Base-by-base conservation (phyloP, 2,329 filamentous ascomycete species). In the Venturia pyrina region DNA sequence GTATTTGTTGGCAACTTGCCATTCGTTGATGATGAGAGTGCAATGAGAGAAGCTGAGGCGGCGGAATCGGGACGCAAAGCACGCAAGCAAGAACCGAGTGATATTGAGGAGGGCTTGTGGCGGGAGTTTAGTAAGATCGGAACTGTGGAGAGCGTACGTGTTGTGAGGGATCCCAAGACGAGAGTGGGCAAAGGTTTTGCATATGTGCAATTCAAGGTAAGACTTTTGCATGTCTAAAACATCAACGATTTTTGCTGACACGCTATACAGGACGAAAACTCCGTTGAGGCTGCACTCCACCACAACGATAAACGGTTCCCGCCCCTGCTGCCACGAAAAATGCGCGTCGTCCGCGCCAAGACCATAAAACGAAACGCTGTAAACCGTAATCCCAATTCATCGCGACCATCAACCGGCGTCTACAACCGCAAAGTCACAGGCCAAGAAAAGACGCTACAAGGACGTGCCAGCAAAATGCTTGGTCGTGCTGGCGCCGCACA, bases 1-100 rank as follows among this genome's bases (percentile, higher is more conserved):
- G 88, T 99, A 19, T 99, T 99, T 73, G 90, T 99, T 34, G 95
- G 95, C 60, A 99, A 99, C 73, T 83, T 99, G 1, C 92, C 91
- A 62, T 99, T 99, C 72, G 91, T 99, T 19, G 93, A 97, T 72
- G 91, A 97, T 70, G 93, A 97, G 78, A 89, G 85, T 48, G 82
- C 89, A 63, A 78, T 89, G 28, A 84, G 81, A 57, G 78, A 78
- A 21, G 79, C 85, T 62, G 82, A 87, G 43, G 86, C 86, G 50
- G 87, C 85, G 63, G 83, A 88, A 57, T 86, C 84, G 50, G 85
- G 86, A 63, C 84, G 87, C 72, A 90, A 90, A 73, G 86, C 86
- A 66, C 89, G 80, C 70, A 73, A 83, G 70, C 90, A 89, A 73
- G 81, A 85, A 10, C 90, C 92, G 1, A 87, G 90, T 46, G 93